Base-by-base conservation (phyloP, 192 early-diverging fungal genomes). In the Gamsiella multidivaricata region DNA sequence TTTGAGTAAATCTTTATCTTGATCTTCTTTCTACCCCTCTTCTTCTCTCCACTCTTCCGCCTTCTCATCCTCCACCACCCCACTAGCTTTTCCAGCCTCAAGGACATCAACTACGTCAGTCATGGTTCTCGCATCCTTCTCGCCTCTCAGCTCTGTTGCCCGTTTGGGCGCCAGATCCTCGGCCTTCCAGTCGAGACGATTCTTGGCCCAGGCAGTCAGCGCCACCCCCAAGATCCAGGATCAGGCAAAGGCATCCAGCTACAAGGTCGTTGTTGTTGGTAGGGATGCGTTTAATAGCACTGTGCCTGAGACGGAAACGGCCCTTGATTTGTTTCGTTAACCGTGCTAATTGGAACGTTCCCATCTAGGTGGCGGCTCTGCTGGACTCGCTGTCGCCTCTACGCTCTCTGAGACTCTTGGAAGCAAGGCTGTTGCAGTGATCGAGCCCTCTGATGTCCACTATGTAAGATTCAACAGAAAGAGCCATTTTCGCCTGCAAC, bases 391-490 rank as follows among this genome's bases (percentile, higher is more conserved):
- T 56, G 93, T 94, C 46, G 89, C 93, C 14, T 88, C 91, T 33
- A 91, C 91, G 8, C 68, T 94, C 10, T 80, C 91, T 11, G 64
- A 87, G 43, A 69, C 84, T 31, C 85, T 92, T n/a, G 89, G 90
- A 61, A 81, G 84, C 58, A 80, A 84, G 41, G 80, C 88, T 26
- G 89, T 94, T 7, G 91, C 91, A n/a, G 85, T 94, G 34, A 81
- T 94, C 51, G 93, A 94, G 52, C 91, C 93, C 26, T 87, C 93
- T 0, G 67, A 65, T 43, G 81, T 80, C 3, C 92, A 93, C 82
- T 91, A 92, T 78, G 87, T 88, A 84, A 72, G 64, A 29, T 29
- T 9, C 17, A n/a, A 8, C 2, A 11, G 8, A 18, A 2, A 20
- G 47, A 15, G 34, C 10, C 9, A 57, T n/a, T n/a, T n/a, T n/a